phyloP scores from a whole-genome alignment of 495 filamentous ascomycete species.

The Lentithecium fluviatile region DNA sequence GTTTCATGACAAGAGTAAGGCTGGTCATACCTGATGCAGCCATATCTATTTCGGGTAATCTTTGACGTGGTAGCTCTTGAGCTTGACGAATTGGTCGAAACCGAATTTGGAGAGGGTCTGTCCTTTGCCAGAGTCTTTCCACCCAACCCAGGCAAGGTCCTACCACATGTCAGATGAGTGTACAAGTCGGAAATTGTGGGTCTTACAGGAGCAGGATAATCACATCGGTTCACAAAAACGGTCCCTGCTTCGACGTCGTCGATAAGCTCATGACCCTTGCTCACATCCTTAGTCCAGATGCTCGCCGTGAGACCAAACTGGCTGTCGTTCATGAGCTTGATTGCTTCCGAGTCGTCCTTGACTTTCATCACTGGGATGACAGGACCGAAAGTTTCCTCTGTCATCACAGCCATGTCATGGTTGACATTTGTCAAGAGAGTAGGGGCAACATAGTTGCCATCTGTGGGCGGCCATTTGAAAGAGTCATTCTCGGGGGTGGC shows the following conservation, averaged over 20 bases:
- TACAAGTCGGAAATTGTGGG: background rate
- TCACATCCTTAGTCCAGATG: conserved; percentile 92
- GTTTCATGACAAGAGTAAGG: background rate
- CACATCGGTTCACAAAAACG: conserved; percentile 92
- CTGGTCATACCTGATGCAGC: conserved; percentile 15
- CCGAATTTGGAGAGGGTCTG: conserved; percentile 85
- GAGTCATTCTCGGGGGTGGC: conserved; percentile 77
- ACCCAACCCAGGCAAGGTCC: conserved; percentile 97
- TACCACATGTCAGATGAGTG: conserved; percentile 40
- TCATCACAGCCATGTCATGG: conserved; percentile 89
- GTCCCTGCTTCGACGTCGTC: conserved; percentile 89
- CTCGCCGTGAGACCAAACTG: conserved; percentile 94
- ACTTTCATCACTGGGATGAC: conserved; percentile 95
- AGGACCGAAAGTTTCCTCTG: conserved; percentile 93
- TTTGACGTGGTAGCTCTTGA: conserved; percentile 95
- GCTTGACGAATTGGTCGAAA: conserved; percentile 91
- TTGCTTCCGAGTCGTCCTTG: conserved; percentile 74
- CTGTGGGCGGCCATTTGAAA: conserved; percentile 64
- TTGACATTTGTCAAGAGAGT: conserved; percentile 78
- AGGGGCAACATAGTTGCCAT: conserved; percentile 82
- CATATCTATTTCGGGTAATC: conserved; percentile 66
- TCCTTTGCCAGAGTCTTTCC: conserved; percentile 94
- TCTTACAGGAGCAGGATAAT: conserved; percentile 89
- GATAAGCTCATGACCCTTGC: conserved; percentile 70
- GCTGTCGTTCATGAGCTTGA: conserved; percentile 89